Conservation (phyloP, 306 rosid species). For the Mucuna pruriens region DNA sequence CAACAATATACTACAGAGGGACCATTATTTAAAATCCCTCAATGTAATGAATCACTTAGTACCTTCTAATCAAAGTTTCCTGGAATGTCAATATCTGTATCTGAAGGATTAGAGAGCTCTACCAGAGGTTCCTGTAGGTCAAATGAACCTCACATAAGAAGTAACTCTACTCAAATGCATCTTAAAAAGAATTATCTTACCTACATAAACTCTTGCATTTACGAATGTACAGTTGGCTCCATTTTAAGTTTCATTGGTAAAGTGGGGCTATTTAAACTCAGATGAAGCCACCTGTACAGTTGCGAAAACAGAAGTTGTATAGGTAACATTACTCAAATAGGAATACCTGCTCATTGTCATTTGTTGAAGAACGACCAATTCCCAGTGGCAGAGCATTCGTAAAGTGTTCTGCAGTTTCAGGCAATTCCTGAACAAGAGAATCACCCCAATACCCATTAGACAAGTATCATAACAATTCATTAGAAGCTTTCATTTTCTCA, state of each 20-base stretch:
- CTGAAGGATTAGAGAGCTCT: conserved; percentile 82
- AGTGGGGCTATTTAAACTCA: conserved; percentile 14
- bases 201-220: conserved; percentile 1
- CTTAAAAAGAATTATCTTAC: background rate
- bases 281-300: conserved; percentile 11
- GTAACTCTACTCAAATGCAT: conserved; percentile 18
- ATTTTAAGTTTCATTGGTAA: conserved; percentile 15
- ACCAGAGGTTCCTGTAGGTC: conserved; percentile 74
- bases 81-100: conserved; percentile 80
- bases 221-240: conserved; percentile 9
- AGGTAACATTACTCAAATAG: background rate
- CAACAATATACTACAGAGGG: conserved; percentile 35
- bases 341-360: conserved; percentile 82
- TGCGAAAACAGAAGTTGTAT: conserved; percentile 3
- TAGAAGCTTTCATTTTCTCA: conserved; percentile 25
- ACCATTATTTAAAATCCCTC: conserved; percentile 33
- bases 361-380: conserved; percentile 59
- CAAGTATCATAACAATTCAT: conserved; percentile 7
- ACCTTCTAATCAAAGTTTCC: conserved; percentile 88
- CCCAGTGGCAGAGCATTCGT: conserved; percentile 52
- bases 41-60: conserved; percentile 41
- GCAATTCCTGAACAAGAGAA: conserved; percentile 61
- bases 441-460: conserved; percentile 8
- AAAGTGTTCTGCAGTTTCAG: conserved; percentile 56
- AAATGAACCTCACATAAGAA: conserved; percentile 37